Base-by-base conservation (phyloP, 371 early-diverging fungal species). In the Smittium culicis region DNA sequence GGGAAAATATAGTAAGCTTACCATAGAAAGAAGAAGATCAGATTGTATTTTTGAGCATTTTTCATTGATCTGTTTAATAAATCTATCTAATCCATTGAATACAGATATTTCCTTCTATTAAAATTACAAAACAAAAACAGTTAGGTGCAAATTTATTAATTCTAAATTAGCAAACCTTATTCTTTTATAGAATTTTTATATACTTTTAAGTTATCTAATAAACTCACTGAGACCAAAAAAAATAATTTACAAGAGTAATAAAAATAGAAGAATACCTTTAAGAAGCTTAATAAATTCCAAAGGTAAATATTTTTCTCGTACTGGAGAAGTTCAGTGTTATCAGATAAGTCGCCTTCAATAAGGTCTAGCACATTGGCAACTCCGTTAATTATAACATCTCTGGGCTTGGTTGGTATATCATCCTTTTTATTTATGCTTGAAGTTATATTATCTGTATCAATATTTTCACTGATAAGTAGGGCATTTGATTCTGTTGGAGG, bases 301-400 rank as follows among this genome's bases (percentile, higher is more conserved):
- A 68, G 67, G 33, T 74, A 72, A 24, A 76, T 67, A 0, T 67
- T 34, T 45, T 67, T 68, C 45, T 76, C 76, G 35, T 76, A 75
- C 1, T 28, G 25, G 0, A 64, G 67, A 55, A 76, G 59, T n/a
- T 34, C 27, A 0, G 20, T 29, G 20, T 30, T 20, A n/a, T 55
- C 32, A 25, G 29, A 33, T 5, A 35, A n/a, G 1, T 54, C 31
- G 17, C 31, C 30, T 34, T 66, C 68, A 0, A 67, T 65, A 25
- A 66, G 66, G 1, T 34, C n/a, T 3, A 55, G 33, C 16, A 68
- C 33, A 1, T 55, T 34, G 14, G 60, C 54, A 2, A 74, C 61
- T 2, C 67, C 34, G 1, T 8, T 28, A 0, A 65, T 45, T 3
- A 74, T 59, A 54, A 54, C 34, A 24, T 62, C 59, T 1, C 34